Base-by-base conservation (phyloP, 192 early-diverging fungal species). In the Linnemannia schmuckeri region DNA sequence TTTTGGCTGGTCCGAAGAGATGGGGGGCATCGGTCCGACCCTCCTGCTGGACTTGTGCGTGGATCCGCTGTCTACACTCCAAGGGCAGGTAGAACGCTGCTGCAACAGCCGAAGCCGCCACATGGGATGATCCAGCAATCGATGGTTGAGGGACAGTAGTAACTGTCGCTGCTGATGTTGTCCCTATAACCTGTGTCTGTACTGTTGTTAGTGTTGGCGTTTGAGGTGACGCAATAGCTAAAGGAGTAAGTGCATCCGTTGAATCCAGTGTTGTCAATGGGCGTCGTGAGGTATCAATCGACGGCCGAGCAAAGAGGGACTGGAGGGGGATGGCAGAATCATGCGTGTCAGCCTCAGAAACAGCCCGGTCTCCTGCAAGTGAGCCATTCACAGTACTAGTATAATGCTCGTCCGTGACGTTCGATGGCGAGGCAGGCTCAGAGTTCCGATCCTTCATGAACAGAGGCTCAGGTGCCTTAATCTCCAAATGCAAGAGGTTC, bases 81-180 rank as follows among this genome's bases (percentile, higher is more conserved):
- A 86, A 57, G 9, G 83, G 83, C 33, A 86, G 63, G 35, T 86
- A 86, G 63, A 86, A 86, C 6, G 78, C 75, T 40, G 75, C 83
- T 6, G 78, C 77, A 4, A 66, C 63, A 1, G 66, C 72, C 22
- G 82, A 84, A 15, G 66, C 40, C 3, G 77, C 76, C 6, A 79
- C 77, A 37, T 66, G 35, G 0, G 76, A 44, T 8, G 46, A 44
- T 33, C 57, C 76, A 3, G 27, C 30, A n/a, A 35, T n/a, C 7
- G 42, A 46, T 17, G 41, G 6, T 15, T 17, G 41, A 24, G 40
- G 76, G 10, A 35, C 12, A 15, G 55, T 8, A 22, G 24, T 17
- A 1, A 0, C 47, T 20, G 6, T 55, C 18, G 52, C 30, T 55
- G 33, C 40, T 75, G 74, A 75, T 55, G 49, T 52, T 66, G 61